phyloP scores from a whole-genome alignment of 2,329 filamentous ascomycete species.

The Penicillium paneum region DNA sequence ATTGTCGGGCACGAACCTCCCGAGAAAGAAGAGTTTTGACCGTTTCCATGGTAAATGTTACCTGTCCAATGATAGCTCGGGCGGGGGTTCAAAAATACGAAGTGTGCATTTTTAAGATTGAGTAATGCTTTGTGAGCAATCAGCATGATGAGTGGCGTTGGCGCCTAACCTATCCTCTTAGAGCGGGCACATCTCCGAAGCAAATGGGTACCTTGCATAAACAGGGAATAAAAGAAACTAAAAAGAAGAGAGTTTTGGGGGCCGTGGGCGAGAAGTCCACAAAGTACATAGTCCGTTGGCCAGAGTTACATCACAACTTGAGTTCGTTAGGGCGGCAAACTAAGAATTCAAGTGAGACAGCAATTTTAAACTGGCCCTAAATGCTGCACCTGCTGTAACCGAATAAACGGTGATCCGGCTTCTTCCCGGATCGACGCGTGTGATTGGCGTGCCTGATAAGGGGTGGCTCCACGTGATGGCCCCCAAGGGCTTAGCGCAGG shows the following conservation, averaged over 20 bases:
- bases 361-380: neutral
- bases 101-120: neutral
- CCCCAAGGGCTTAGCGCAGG: neutral
- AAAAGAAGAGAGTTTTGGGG: neutral
- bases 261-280: too few relatives aligned
- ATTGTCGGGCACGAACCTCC: too few relatives aligned
- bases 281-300: too few relatives aligned
- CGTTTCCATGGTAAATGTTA: too few relatives aligned
- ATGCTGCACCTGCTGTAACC: neutral
- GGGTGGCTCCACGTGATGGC: neutral
- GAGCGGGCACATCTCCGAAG: neutral
- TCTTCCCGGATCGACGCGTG: neutral
- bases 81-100: neutral
- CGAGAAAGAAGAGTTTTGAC: too few relatives aligned
- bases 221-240: neutral
- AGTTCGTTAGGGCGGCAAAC: neutral
- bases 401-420: neutral
- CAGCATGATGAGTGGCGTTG: neutral
- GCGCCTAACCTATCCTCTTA: neutral
- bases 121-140: neutral
- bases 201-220: slow-evolving; percentile 1
- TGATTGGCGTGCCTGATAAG: slow-evolving; percentile 1
- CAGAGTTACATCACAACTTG: neutral
- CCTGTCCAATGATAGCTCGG: too few relatives aligned
- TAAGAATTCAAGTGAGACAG: neutral